Conservation (phyloP, 768 basidiomycete genomes). For the Tulasnella sp. region DNA sequence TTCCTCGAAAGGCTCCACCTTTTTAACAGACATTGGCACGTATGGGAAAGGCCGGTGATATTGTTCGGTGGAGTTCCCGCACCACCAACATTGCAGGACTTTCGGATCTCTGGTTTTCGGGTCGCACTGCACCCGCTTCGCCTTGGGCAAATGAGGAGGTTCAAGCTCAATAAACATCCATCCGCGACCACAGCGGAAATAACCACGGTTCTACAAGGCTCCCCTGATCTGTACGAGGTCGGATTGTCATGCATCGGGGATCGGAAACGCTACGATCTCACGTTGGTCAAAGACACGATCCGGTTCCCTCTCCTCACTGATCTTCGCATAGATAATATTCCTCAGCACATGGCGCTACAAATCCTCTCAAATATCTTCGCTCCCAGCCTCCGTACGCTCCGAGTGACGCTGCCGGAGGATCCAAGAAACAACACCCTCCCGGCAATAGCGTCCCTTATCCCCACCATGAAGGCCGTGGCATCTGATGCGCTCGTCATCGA, state of each 20-base stretch:
- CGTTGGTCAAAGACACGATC: not conserved
- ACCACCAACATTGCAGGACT: not conserved
- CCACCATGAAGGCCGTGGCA: not conserved
- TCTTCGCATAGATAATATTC: no score
- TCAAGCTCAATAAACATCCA: not conserved
- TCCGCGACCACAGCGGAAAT: not conserved
- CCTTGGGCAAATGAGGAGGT: not conserved
- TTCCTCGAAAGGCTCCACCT: not conserved
- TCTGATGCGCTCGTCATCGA: not conserved
- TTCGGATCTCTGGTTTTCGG: not conserved
- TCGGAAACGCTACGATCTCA: not conserved
- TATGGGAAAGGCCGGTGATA: not conserved
- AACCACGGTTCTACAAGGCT: not conserved
- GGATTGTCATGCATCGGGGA: not conserved
- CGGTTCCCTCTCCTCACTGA: not conserved
- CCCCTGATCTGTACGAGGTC: not conserved
- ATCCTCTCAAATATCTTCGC: no score
- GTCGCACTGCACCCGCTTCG: not conserved
- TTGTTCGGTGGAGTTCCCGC: not conserved
- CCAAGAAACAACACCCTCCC: not conserved
- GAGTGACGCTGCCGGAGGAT: not conserved
- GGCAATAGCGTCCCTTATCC: not conserved
- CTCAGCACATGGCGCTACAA: no score
- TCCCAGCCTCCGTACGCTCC: not conserved
- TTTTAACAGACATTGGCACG: not conserved